Conservation (phyloP, 2,329 filamentous ascomycete species). For the Fusarium agapanthi region DNA sequence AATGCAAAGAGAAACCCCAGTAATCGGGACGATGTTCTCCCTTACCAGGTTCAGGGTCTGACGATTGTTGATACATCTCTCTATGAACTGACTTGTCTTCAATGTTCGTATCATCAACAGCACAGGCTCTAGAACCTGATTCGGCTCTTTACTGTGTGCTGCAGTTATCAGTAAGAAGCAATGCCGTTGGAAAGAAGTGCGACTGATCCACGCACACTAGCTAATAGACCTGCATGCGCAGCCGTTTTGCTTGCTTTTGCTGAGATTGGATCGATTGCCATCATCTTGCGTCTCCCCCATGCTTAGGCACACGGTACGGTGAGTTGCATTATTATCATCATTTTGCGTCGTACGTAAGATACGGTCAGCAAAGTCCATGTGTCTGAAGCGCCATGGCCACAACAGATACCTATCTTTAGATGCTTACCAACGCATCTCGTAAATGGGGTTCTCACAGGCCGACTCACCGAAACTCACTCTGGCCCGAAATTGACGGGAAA, state of each 20-base stretch:
- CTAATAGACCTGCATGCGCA: constrained; percentile 13
- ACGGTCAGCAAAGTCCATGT: constrained; percentile 24
- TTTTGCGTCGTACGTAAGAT: constrained; percentile 16
- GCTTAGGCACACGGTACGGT: constrained; percentile 5
- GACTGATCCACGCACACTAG: constrained; percentile 3
- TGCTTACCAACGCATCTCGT: not conserved
- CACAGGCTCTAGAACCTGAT: not conserved
- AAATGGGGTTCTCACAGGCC: constrained; percentile 11
- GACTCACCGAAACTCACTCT: constrained; percentile 22
- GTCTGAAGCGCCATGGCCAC: constrained; percentile 5
- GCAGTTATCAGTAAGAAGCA: not conserved
- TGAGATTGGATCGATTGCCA: constrained; percentile 31
- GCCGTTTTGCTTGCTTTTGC: constrained; percentile 33
- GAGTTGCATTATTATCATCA: constrained; percentile 24
- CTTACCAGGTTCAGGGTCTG: constrained; percentile 10
- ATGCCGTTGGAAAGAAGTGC: constrained; percentile 2
- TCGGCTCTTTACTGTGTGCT: not conserved
- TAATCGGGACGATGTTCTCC: constrained; percentile 7
- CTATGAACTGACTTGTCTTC: constrained; percentile 4
- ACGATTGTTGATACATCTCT: not conserved
- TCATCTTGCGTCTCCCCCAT: constrained; percentile 25
- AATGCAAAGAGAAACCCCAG: not conserved
- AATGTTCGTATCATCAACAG: not conserved
- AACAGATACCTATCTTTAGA: constrained; percentile 16
- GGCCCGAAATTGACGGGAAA: constrained; percentile 11